These are phyloP conservation scores for Isatis tinctoria DNA, from an alignment of 345 rosid genomes.

Conservation along the genomic window DNA sequence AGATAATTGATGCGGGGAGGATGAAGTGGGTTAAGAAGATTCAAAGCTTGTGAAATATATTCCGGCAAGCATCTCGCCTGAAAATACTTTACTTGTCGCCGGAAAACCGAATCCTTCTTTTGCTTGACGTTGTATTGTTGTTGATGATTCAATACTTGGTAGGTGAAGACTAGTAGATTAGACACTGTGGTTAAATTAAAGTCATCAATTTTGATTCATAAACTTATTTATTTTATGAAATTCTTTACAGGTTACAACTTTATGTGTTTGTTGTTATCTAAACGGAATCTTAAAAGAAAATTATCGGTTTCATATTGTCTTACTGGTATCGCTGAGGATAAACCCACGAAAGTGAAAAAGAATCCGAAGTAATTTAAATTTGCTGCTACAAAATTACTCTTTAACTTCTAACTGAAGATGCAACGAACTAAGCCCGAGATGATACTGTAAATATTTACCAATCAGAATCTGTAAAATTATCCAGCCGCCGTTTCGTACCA, in stretches of 20 bases:
- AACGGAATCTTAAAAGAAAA: neutral
- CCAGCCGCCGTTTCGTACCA: neutral
- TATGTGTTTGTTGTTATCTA: neutral
- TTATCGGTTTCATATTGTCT: neutral
- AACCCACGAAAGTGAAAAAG: no score
- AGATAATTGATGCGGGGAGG: conserved; percentile 79
- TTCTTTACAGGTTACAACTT: neutral
- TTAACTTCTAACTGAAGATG: no score
- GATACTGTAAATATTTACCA: no score
- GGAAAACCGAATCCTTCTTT: neutral
- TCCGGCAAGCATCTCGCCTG: conserved; percentile 71
- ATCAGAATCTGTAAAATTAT: no score
- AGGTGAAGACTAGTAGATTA: conserved; percentile 6
- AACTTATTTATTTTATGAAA: neutral
- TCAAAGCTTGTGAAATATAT: conserved; percentile 69
- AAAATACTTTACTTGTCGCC: conserved; percentile 72
- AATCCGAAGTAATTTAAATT: no score
- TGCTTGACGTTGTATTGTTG: conserved; percentile 11
- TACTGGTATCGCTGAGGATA: no score
- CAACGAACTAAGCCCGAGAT: no score
- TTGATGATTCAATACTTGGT: no score
- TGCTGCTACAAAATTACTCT: no score
- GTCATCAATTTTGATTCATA: conserved; percentile 9
- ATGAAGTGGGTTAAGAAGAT: conserved; percentile 59
- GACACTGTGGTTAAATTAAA: neutral